Conservation (phyloP, 192 early-diverging fungal species). For the Coemansia sp. region DNA sequence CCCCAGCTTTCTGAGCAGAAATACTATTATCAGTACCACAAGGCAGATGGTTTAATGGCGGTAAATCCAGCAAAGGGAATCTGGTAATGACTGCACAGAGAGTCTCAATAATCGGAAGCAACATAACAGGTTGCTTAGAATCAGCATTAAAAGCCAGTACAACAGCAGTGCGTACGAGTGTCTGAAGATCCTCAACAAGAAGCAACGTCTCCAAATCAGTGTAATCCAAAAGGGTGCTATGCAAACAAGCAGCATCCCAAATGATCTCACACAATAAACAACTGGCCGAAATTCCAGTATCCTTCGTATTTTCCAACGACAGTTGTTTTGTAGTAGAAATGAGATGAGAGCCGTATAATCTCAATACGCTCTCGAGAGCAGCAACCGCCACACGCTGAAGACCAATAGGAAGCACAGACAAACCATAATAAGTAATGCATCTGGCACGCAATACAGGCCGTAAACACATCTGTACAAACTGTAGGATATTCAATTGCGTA, state of each 20-base stretch:
- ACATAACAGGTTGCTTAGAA: not conserved
- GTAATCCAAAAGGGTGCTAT: conserved; percentile 16
- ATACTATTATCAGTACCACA: not conserved
- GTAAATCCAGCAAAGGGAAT: conserved; percentile 4
- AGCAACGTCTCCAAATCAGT: not conserved
- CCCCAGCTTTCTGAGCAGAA: too few relatives aligned
- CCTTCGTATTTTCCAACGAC: not conserved
- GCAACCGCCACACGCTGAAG: conserved; percentile 35
- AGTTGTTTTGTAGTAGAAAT: not conserved
- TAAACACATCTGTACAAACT: conserved; percentile 18
- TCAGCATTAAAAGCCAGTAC: not conserved
- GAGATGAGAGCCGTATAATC: conserved; percentile 32
- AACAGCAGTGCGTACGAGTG: conserved; percentile 26
- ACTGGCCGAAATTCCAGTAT: not conserved
- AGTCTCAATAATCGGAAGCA: conserved; percentile 14
- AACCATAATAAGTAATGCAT: conserved; percentile 14
- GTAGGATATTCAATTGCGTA: conserved; percentile 12
- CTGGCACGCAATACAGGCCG: conserved; percentile 33
- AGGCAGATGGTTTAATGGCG: not conserved
- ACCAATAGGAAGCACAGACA: not conserved
- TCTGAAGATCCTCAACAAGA: conserved; percentile 13
- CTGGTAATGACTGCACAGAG: conserved; percentile 42
- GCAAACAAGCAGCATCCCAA: conserved; percentile 43
- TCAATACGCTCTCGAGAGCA: conserved; percentile 34
- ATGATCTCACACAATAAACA: conserved; percentile 34